phyloP scores from a whole-genome alignment of 1,284 basidiomycete genomes.

The Golubevia pallescens region DNA sequence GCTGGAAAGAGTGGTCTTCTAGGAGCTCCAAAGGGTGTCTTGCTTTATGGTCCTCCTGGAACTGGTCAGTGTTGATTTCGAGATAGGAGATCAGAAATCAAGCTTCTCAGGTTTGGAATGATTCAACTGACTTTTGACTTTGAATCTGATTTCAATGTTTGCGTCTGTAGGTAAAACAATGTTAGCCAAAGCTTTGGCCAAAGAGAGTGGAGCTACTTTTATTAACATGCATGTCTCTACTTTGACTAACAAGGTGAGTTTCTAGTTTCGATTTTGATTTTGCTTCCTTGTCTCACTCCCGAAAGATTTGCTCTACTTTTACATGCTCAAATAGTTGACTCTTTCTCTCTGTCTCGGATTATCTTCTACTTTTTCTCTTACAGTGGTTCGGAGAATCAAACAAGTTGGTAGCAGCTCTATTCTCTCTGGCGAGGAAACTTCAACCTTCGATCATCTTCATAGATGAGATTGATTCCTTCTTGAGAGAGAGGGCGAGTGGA shows the following conservation, averaged over 20 bases:
- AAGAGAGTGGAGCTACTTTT: conserved; percentile 95
- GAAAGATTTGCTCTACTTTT: background rate
- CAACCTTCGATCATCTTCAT: conserved; percentile 82
- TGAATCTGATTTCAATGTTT: background rate
- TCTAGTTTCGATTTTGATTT: background rate
- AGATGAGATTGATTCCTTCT: conserved; percentile 84
- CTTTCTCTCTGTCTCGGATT: conserved; percentile 66
- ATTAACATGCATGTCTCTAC: conserved; percentile 69
- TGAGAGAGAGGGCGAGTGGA: conserved; percentile 81
- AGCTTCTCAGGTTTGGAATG: too few species aligned
- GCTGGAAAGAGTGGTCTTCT: conserved; percentile 74
- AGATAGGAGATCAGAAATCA: too few species aligned
- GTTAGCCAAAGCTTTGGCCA: conserved; percentile 67
- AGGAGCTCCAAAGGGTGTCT: conserved; percentile 69
- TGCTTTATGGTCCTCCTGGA: conserved; percentile 66
- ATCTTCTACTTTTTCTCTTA: conserved; percentile 81
- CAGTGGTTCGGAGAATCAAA: conserved; percentile 99
- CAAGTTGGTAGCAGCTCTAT: conserved; percentile 83
- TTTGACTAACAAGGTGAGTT: conserved; percentile 66
- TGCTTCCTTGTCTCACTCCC: background rate
- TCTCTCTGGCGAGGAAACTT: conserved; percentile 76
- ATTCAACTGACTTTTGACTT: too few species aligned
- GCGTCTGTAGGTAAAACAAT: conserved; percentile 64
- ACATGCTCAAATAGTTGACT: background rate
- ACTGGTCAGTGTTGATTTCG: conserved; percentile 30